These are phyloP conservation scores for Kazachstania sp. DNA, from an alignment of 1,139 yeast species.

Conservation along the genomic window DNA sequence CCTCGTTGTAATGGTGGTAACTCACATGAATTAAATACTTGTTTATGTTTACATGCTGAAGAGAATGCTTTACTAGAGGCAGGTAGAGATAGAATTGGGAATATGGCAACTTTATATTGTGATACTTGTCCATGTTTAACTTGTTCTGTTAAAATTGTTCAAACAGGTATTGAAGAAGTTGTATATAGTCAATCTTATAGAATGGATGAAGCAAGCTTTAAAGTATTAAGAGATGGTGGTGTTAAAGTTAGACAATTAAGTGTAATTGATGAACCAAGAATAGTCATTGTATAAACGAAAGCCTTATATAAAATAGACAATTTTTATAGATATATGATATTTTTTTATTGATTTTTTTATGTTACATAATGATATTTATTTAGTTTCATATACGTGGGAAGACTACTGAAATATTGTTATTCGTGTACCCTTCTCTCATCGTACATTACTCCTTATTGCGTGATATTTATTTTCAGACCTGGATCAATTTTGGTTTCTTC, in stretches of 20 bases:
- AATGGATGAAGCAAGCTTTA: slow-evolving; percentile 72
- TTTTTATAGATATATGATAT: not conserved
- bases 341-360: not conserved
- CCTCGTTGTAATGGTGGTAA: slow-evolving; percentile 64
- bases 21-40: slow-evolving; percentile 70
- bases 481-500: too few relatives aligned
- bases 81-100: slow-evolving; percentile 80
- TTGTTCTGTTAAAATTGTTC: slow-evolving; percentile 90
- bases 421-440: too few relatives aligned
- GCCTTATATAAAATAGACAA: not conserved
- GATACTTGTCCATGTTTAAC: slow-evolving; percentile 97
- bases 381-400: too few relatives aligned
- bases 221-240: slow-evolving; percentile 66
- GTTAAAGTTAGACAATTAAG: slow-evolving; percentile 65
- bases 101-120: slow-evolving; percentile 62
- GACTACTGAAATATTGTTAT: too few relatives aligned
- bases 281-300: slow-evolving; percentile 12
- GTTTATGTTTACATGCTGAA: slow-evolving; percentile 92
- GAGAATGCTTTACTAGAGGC: slow-evolving; percentile 93
- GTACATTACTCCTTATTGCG: too few relatives aligned
- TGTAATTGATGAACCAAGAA: slow-evolving; percentile 23
- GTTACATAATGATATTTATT: not conserved
- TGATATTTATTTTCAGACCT: too few relatives aligned
- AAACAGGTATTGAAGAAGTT: slow-evolving; percentile 85
- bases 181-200: slow-evolving; percentile 87